Evolutionary conservation across 345 rosid species (phyloP).

Genomic region (Draba incana): DNA sequence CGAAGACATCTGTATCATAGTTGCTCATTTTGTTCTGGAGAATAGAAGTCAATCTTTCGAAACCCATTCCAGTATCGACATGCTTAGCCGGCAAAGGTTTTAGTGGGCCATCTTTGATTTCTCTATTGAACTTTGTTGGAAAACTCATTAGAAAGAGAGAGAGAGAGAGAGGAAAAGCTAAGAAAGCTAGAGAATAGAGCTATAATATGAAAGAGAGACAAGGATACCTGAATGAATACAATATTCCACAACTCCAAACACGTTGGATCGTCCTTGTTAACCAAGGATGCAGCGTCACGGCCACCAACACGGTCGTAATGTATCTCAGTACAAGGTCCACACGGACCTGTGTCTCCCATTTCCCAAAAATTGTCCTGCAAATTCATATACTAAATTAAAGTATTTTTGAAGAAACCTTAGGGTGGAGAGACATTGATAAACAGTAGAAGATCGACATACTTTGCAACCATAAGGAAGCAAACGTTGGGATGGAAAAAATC

Average conservation of each 20-base stretch:
- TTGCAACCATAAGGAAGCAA: conserved; percentile 83
- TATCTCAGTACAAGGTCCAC: conserved; percentile 89
- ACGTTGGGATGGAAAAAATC: conserved; percentile 60
- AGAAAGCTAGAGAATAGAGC: not conserved
- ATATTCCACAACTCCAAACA: conserved; percentile 92
- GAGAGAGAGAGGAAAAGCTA: not conserved
- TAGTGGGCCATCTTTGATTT: conserved; percentile 62
- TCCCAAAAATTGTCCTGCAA: conserved; percentile 86
- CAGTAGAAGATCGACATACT: conserved; percentile 35
- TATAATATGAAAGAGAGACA: not conserved
- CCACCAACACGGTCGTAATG: conserved; percentile 78
- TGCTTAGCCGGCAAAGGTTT: conserved; percentile 82
- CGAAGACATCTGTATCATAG: conserved; percentile 83
- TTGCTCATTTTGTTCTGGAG: conserved; percentile 93
- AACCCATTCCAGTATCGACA: conserved; percentile 95
- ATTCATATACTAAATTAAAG: not conserved
- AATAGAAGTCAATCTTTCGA: conserved; percentile 79
- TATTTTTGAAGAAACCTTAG: no score
- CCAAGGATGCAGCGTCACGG: conserved; percentile 67
- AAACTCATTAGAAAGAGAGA: not conserved
- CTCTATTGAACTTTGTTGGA: conserved; percentile 71
- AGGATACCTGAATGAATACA: conserved; percentile 77
- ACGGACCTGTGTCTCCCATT: conserved; percentile 94
- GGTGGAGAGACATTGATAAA: no score
- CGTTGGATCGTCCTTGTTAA: conserved; percentile 89